Conservation (phyloP, 23 red algal species). For the Gracilaria vermiculophylla region DNA sequence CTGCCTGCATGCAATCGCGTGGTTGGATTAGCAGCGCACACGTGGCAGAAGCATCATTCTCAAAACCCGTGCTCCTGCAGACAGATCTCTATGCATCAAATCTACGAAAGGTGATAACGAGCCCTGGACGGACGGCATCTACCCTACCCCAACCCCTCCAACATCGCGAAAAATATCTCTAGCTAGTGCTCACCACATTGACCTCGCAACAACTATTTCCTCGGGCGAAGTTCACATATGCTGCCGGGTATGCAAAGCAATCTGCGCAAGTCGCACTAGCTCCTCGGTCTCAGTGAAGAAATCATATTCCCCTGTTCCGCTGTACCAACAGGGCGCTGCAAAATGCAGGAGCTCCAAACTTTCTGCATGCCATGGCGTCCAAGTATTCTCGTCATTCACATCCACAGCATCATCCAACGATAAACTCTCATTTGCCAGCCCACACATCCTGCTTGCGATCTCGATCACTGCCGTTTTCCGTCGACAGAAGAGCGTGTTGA, state of each 20-base stretch:
- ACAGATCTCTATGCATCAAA: not conserved
- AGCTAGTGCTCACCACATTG: not conserved
- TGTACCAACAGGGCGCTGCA: conserved; percentile 36
- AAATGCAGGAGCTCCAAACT: conserved; percentile 28
- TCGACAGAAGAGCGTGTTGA: conserved; percentile 27
- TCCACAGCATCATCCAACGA: not conserved
- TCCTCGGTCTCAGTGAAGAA: conserved; percentile 22
- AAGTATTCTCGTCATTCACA: conserved; percentile 34
- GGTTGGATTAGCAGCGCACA: not conserved
- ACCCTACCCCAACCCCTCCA: no score
- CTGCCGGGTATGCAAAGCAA: not conserved
- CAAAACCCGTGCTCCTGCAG: not conserved
- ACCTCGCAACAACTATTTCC: not conserved
- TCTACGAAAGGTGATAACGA: not conserved
- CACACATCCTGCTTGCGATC: conserved; percentile 28
- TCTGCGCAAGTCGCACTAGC: not conserved
- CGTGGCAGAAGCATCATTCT: not conserved
- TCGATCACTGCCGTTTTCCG: conserved; percentile 4
- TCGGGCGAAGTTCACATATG: not conserved
- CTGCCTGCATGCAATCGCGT: not conserved
- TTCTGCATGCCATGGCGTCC: conserved; percentile 49
- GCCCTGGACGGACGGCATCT: no score
- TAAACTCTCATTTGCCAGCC: not conserved
- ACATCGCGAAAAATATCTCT: no score
- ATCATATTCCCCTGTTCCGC: not conserved